Base-by-base conservation (phyloP, 2,329 filamentous ascomycete species). In the Beauveria medogensis region DNA sequence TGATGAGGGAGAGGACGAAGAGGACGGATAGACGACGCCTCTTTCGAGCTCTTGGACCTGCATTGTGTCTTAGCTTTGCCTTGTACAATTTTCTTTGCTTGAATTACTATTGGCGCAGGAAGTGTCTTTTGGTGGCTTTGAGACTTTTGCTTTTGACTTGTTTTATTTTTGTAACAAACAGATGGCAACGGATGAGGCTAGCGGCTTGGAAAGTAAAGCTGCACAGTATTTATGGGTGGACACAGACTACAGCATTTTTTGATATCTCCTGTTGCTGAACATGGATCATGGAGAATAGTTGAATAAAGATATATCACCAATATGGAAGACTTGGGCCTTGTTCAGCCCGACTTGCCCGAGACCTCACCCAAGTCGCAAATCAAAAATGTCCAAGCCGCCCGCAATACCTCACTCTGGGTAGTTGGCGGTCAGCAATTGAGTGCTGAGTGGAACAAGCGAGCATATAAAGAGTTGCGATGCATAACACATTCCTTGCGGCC, bases 1-100 rank as follows among this genome's bases (percentile, higher is more conserved):
- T 20, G 55, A n/a, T 12, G 44, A 56, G 47, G 56, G 51, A 22
- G 61, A 58, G 4, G 55, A 56, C 7, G 61, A 59, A n/a, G 61
- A 62, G 24, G 50, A 59, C 22, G 53, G 57, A 40, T 56, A 62
- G 44, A 40, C 30, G 16, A 30, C 56, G 51, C n/a, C 41, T 20
- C 30, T 41, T 55, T 14, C 22, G 5, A 41, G n/a, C 20, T 60
- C 51, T 60, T 55, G 51, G 51, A 41, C 20, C 34, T 60, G 58
- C 43, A 22, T 51, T 37, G 51, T 60, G 37, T 60, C 50, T 20
- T 60, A 59, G 37, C 6, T 53, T 59, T 57, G 34, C 50, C 4
- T 50, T 57, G 1, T 41, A 50, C 7, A 3, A 40, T 41, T 28
- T 50, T 3, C 12, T 22, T 14, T 50, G 12, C 30, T 14, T 28